Base-by-base conservation (phyloP, 805 yeast species). In the Candida lessepsii region DNA sequence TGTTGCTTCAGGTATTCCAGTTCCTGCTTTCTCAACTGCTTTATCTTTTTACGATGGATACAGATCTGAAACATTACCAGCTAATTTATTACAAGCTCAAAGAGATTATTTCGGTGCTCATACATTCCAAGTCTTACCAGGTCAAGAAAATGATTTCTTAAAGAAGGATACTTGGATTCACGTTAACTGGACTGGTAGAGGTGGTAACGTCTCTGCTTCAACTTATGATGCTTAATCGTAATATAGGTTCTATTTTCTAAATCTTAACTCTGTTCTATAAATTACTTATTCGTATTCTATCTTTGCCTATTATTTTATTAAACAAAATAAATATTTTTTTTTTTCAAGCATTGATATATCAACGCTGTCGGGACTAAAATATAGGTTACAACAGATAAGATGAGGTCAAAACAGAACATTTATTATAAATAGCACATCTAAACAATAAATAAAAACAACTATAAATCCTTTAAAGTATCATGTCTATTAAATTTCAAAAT, bases 31-130 rank as follows among this genome's bases (percentile, higher is more conserved):
- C 81, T 70, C 96, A 49, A 89, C 98, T 51, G 99, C 98, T 57
- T 78, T 91, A 70, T 74, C 96, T 44, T 91, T 91, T 89, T 93
- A 87, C 80, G 99, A 91, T 67, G 98, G 98, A 70, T 90, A 86
- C 88, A 85, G 98, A 82, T 84, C 96, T 46, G 95, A 80, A 51
- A 80, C 83, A 67, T 76, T 90, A 63, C 98, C 98, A 63, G 99
- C 99, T 54, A 91, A 91, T 84, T 79, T 91, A 72, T 78, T 91
- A 67, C 99, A 91, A 78, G 99, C 98, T 61, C 99, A 91, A 81
- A 88, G 99, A 80, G 99, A 91, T 71, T 91, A 89, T 87, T 91
- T 91, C 62, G 99, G 99, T 74, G 98, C 99, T 53, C 99, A 91
- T 81, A 93, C 99, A 62, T 91, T 93, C 89, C 80, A 80, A 70